Evolutionary conservation across 2,329 filamentous ascomycete genomes (phyloP), one percentile per base, ranked within the genome.

Genomic region (Zymoseptoria brevis): DNA sequence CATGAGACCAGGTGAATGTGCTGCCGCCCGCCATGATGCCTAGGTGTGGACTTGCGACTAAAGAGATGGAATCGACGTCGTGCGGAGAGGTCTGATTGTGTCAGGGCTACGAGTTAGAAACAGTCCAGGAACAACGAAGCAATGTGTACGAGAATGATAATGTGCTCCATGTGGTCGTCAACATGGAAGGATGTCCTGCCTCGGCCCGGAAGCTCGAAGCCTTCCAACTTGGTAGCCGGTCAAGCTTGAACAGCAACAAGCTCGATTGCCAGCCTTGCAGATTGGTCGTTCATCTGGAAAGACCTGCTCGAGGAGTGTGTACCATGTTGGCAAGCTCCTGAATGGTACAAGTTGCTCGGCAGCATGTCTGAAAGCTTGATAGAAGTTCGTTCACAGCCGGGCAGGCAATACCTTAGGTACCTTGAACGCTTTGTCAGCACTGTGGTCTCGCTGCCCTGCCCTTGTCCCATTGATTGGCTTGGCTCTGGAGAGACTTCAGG

Each of bases 1-100:
- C 69, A 41, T 68, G 68, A 9, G 57, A 55, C 70, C 70, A 72
- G 26, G 66, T 66, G 64, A 69, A 72, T n/a, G 69, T 72, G 54
- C 65, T 68, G 51, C 64, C 63, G 56, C 67, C 69, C 8, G 69
- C 69, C 62, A 67, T 68, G 60, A 49, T 63, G 19, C 35, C 26
- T 41, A 35, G 29, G 35, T 19, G 16, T 51, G 50, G 11, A 19
- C 5, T 51, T 45, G 35, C 35, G 6, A n/a, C 13, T n/a, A n/a
- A 5, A 5, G 35, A 45, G 35, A 16, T 16, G 0, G 35, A 7
- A 16, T n/a, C 13, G 35, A 45, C 7, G 35, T 29, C 26, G 35
- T 45, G 16, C 13, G 13, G 11, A 16, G 16, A n/a, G 35, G 6
- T 45, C 35, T 45, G 35, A 5, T 6, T 16, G 35, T 45, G 11